A percentile compares a stretch with the other conserved stretches of the same genome.
Conservation (phyloP, 352 stramenopile genomes). For the Phytophthora vignae region DNA sequence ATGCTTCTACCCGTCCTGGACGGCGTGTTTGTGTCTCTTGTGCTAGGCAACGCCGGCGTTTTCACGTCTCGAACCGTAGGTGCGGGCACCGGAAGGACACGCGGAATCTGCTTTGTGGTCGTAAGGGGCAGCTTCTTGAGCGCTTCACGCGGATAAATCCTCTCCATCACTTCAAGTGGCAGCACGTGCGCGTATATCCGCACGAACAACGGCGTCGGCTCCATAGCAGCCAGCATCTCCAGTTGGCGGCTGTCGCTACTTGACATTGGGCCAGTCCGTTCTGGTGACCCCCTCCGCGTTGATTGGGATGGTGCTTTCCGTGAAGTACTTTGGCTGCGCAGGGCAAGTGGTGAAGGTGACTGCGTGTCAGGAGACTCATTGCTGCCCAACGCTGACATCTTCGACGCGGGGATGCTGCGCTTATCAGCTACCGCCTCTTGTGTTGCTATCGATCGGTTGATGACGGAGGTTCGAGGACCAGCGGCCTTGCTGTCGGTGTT, state of each 20-base stretch:
- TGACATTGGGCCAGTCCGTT: conserved; percentile 14
- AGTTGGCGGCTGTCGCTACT: conserved; percentile 32
- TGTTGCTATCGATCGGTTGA: conserved; percentile 66
- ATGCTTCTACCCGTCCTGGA: conserved; percentile 13
- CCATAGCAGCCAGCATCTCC: conserved; percentile 18
- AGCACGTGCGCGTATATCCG: conserved; percentile 70
- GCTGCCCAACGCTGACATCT: conserved; percentile 12
- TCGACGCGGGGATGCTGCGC: conserved; percentile 10
- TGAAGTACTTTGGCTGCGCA: conserved; percentile 26
- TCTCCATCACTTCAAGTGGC: conserved; percentile 56
- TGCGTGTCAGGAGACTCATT: conserved; percentile 3
- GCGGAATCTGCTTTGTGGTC: conserved; percentile 27
- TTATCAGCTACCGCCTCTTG: conserved; percentile 61
- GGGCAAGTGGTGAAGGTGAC: conserved; percentile 11
- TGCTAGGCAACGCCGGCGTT: conserved; percentile 11
- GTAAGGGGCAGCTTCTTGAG: conserved; percentile 48
- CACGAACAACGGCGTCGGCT: conserved; percentile 49
- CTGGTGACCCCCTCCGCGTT: conserved; percentile 26
- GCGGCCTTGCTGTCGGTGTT: conserved; percentile 7
- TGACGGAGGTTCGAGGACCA: conserved; percentile 50
- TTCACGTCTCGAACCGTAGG: conserved; percentile 23
- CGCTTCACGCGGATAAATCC: conserved; percentile 47
- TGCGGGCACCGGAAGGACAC: conserved; percentile 6
- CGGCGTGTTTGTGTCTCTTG: conserved; percentile 23
- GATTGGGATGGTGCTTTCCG: conserved; percentile 23